Conservation (phyloP, 495 filamentous ascomycete genomes). For the Trichocladium uniseriatum region DNA sequence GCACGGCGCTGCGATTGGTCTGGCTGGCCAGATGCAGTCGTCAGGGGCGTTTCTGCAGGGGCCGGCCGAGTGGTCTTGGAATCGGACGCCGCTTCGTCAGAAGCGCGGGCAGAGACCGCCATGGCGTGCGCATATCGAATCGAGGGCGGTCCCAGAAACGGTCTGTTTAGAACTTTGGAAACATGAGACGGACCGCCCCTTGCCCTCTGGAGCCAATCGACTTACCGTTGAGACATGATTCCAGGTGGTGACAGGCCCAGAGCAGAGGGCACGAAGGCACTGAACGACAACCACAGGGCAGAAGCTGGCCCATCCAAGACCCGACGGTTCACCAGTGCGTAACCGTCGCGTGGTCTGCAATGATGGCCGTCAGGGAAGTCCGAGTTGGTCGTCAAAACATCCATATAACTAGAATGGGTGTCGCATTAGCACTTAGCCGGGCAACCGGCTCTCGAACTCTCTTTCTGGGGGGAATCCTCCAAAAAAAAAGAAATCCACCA, state of each 20-base stretch:
- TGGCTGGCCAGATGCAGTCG: not conserved
- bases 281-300: too few species aligned
- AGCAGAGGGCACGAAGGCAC: too few species aligned
- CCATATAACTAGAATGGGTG: slow-evolving; percentile 3
- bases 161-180: slow-evolving; percentile 1
- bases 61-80: not conserved
- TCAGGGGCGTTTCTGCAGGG: slow-evolving; percentile 4
- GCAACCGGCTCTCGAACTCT: too few species aligned
- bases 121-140: not conserved
- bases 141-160: slow-evolving; percentile 1
- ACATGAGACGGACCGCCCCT: slow-evolving; percentile 13
- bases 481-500: too few species aligned
- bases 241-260: slow-evolving; percentile 3
- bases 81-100: not conserved
- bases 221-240: slow-evolving; percentile 10
- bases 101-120: too few species aligned
- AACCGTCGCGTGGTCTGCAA: too few species aligned
- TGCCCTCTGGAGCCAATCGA: slow-evolving; percentile 8
- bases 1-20: slow-evolving; percentile 7
- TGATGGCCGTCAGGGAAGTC: not conserved
- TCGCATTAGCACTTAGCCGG: slow-evolving; percentile 1
- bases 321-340: too few species aligned
- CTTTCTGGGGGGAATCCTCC: too few species aligned
- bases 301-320: not conserved
- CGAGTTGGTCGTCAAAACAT: not conserved